A percentile compares a stretch with the other conserved stretches of the same genome.
Conservation (phyloP, 192 early-diverging fungal genomes). For the Rhizoclosmatium globosum region DNA sequence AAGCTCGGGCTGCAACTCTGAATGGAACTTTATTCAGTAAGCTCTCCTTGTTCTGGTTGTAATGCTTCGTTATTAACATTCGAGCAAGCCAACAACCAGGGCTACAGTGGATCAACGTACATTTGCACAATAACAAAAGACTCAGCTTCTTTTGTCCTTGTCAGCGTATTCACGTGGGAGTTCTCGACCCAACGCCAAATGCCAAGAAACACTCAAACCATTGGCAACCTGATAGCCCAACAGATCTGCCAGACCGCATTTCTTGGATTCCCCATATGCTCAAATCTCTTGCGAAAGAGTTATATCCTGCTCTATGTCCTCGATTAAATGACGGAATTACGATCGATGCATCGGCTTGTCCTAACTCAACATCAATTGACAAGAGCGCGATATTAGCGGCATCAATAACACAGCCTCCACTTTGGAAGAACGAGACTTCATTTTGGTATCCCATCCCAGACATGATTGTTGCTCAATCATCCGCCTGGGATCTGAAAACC, state of each 20-base stretch:
- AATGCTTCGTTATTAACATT: not conserved
- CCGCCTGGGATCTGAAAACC: slow-evolving; percentile 3
- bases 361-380: not conserved
- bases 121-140: not conserved
- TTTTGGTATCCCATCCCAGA: slow-evolving; percentile 21
- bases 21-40: not conserved
- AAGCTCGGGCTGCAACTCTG: not conserved
- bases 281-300: not conserved
- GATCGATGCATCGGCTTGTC: not conserved
- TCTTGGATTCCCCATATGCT: slow-evolving; percentile 5
- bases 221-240: slow-evolving; percentile 1
- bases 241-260: not conserved
- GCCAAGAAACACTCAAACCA: not conserved
- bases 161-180: slow-evolving; percentile 13
- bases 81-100: not conserved
- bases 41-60: not conserved
- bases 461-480: slow-evolving; percentile 13
- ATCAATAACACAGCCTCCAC: not conserved
- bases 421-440: not conserved
- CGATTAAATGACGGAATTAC: not conserved
- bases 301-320: slow-evolving; percentile 5
- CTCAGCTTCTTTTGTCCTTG: not conserved
- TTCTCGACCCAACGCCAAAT: not conserved
- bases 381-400: not conserved
- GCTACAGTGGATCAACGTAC: not conserved